Conservation (phyloP, 208 protist genomes). For the Tritrichomonas foetus region DNA sequence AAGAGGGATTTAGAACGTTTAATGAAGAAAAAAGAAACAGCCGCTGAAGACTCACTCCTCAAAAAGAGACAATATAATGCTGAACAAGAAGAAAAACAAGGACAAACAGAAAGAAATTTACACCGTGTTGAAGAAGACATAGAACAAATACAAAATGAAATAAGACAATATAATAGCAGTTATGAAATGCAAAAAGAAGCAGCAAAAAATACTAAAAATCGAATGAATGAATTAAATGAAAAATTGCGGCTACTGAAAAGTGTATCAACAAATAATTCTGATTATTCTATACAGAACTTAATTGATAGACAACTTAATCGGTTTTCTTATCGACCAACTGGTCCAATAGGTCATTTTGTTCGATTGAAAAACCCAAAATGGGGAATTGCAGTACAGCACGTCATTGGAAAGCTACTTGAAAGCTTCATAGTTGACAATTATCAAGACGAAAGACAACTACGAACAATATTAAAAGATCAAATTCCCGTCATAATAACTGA, state of each 20-base stretch:
- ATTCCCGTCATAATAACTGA: too few relatives aligned
- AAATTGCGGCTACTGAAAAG: neutral
- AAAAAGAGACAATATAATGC: neutral
- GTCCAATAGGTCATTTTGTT: neutral
- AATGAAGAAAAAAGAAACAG: neutral
- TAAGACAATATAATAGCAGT: neutral
- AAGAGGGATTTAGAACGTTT: neutral
- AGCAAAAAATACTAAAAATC: neutral
- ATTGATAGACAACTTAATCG: neutral
- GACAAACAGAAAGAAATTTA: neutral
- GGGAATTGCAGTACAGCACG: conserved; percentile 7
- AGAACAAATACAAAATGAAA: neutral
- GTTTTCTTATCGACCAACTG: neutral
- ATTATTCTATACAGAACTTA: neutral
- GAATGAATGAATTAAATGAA: neutral
- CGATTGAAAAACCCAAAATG: neutral
- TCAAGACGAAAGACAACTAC: neutral
- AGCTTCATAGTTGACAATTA: neutral
- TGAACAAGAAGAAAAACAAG: neutral
- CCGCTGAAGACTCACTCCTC: neutral
- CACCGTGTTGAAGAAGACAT: neutral
- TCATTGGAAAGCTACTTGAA: neutral
- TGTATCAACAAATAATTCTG: neutral
- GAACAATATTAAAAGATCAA: neutral
- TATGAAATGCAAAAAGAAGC: neutral